Evolutionary conservation across 257 asterid genomes (phyloP), one percentile per base, ranked within the genome.

Genomic region (Solanum chilense): DNA sequence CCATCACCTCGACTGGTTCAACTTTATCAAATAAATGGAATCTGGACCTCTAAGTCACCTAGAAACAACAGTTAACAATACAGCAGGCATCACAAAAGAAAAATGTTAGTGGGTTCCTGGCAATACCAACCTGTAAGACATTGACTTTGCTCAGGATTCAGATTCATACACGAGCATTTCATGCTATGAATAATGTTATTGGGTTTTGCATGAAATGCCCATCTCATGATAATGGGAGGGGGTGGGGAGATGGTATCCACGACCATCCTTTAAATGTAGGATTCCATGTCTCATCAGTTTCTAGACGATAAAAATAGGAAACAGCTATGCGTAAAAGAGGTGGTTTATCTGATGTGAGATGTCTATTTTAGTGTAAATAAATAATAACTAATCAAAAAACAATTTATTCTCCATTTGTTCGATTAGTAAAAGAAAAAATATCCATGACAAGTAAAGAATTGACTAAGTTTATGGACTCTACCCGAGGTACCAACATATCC

Each of bases 401-500:
- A 8, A 80, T 80, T 81, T 31, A 23, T 25, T 31, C 35, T 31
- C 52, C 31, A 20, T 49, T 23, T 29, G 70, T 49, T 49, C 4
- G 25, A 49, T 16, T 49, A 47, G 31, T 49, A 25, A 6, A 81
- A 81, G 85, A 52, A 49, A 81, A 49, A 29, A 5, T 78, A 47
- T 20, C 13, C 85, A 49, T 29, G 45, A 31, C 13, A 31, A 81
- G 70, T 81, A 81, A 81, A 49, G 69, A 49, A 49, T 49, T 81
- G 29, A 81, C 64, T 11, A 31, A 49, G 85, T 81, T 81, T 31
- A 13, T 49, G 29, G 21, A 81, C 70, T 81, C 68, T 96, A 97
- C 99, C 98, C 95, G 97, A 87, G 99, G 99, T 93, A 97, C 99
- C 94, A 97, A 89, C 99, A 96, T 91, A 92, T 97, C 99, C 99